A percentile compares a stretch with the other conserved stretches of the same genome.
Conservation (phyloP, 1,139 yeast genomes). For the Debaryomycetaceae sp. region DNA sequence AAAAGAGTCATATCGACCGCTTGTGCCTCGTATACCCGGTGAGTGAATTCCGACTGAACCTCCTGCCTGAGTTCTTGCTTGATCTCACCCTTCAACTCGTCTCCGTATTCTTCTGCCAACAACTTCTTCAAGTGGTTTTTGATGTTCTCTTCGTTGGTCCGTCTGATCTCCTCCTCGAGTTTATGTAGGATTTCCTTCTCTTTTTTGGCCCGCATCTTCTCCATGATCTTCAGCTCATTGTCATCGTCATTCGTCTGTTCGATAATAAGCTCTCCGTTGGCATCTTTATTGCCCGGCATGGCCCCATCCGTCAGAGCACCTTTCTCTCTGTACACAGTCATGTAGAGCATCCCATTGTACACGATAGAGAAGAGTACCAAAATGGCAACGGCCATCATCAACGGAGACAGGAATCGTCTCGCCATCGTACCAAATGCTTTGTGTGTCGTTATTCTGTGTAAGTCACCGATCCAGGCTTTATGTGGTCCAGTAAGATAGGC, state of each 20-base stretch:
- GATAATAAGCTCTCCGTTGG: no score
- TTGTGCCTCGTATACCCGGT: conserved; percentile 15
- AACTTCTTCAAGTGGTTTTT: conserved; percentile 10
- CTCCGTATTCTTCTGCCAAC: conserved; percentile 8
- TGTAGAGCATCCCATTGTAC: not conserved
- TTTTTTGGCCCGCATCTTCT: not conserved
- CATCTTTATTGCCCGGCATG: no score
- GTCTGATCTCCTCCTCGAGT: conserved; percentile 12
- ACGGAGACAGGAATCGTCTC: not conserved
- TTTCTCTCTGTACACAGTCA: not conserved
- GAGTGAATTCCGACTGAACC: conserved; percentile 17
- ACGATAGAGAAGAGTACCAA: not conserved
- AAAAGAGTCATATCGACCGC: conserved; percentile 17
- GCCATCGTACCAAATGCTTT: no score
- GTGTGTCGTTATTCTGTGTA: no score
- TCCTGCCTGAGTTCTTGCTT: conserved; percentile 14
- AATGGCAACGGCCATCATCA: not conserved
- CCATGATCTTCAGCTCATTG: not conserved
- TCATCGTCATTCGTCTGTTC: not conserved
- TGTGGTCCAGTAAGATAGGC: no score
- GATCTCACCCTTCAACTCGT: conserved; percentile 8
- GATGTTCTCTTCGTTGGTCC: conserved; percentile 11
- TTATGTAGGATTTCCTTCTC: conserved; percentile 3
- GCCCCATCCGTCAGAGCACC: no score
- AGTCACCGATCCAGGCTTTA: no score